phyloP scores from a whole-genome alignment of 257 asterid species.

The Solanum dulcamara region DNA sequence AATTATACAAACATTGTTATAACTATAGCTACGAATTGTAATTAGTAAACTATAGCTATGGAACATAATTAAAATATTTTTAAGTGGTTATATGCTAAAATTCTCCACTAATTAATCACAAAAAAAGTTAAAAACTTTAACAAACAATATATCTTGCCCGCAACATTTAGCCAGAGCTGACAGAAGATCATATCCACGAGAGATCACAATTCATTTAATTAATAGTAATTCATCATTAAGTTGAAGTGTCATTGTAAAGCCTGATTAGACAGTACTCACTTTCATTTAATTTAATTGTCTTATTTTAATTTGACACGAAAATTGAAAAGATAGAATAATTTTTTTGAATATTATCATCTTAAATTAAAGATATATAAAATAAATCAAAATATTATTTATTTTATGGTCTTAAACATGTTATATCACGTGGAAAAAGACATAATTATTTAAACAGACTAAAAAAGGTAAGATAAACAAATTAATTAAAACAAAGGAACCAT shows the following conservation, averaged over 20 bases:
- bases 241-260: background rate
- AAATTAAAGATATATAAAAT: accelerated
- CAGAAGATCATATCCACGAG: background rate
- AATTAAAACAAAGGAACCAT: background rate
- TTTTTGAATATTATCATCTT: background rate
- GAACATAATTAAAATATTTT: no score
- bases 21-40: no score
- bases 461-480: background rate
- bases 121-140: background rate
- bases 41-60: no score
- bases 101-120: no score
- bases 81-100: no score
- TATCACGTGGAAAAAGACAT: background rate
- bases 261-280: background rate
- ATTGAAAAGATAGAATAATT: accelerated
- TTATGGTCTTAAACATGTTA: accelerated
- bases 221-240: background rate
- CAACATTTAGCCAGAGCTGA: background rate
- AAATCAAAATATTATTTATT: background rate
- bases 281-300: background rate
- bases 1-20: no score
- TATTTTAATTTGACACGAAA: accelerated
- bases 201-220: background rate
- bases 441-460: background rate
- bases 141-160: background rate